Conservation (phyloP, 345 rosid species). For the Hypericum androsaemum region DNA sequence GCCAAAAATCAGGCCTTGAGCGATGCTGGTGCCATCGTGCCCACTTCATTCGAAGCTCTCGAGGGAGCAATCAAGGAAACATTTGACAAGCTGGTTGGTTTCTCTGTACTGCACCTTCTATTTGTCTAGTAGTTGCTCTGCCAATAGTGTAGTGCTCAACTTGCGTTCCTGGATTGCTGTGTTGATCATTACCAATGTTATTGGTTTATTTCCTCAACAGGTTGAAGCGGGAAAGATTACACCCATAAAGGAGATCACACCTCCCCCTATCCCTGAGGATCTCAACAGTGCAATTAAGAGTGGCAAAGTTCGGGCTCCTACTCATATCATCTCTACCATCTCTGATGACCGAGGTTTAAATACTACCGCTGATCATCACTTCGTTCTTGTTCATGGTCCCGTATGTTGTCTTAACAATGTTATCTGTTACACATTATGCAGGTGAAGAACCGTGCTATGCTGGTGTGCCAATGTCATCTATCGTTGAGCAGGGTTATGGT, state of each 20-base stretch:
- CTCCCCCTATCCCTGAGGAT: slow-evolving; percentile 96
- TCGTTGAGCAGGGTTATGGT: slow-evolving; percentile 80
- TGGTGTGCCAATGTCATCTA: slow-evolving; percentile 97
- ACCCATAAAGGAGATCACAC: slow-evolving; percentile 65
- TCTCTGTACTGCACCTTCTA: slow-evolving; percentile 5
- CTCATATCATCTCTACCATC: slow-evolving; percentile 91
- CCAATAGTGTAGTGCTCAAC: not conserved
- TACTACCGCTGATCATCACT: not conserved
- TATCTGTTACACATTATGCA: slow-evolving; percentile 17
- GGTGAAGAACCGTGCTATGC: slow-evolving; percentile 99
- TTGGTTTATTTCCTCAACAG: slow-evolving; percentile 24
- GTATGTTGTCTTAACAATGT: slow-evolving; percentile 3
- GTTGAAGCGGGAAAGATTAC: slow-evolving; percentile 67
- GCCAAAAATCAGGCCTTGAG: slow-evolving; percentile 89
- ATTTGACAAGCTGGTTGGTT: slow-evolving; percentile 74
- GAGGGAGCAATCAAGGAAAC: slow-evolving; percentile 74
- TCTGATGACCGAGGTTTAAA: slow-evolving; percentile 85
- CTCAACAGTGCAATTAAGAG: slow-evolving; percentile 84
- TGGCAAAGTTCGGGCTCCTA: slow-evolving; percentile 95
- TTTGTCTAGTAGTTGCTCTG: not conserved
- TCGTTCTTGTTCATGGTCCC: not conserved
- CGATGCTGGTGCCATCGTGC: slow-evolving; percentile 88
- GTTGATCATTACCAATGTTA: slow-evolving; percentile 2
- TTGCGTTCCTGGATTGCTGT: not conserved
- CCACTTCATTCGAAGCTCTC: slow-evolving; percentile 81